Percentiles rank a stretch among this genome's conserved stretches.
These are phyloP conservation scores for Globisporangium spinosum DNA, from an alignment of 352 stramenopile species.

Conservation along the genomic window DNA sequence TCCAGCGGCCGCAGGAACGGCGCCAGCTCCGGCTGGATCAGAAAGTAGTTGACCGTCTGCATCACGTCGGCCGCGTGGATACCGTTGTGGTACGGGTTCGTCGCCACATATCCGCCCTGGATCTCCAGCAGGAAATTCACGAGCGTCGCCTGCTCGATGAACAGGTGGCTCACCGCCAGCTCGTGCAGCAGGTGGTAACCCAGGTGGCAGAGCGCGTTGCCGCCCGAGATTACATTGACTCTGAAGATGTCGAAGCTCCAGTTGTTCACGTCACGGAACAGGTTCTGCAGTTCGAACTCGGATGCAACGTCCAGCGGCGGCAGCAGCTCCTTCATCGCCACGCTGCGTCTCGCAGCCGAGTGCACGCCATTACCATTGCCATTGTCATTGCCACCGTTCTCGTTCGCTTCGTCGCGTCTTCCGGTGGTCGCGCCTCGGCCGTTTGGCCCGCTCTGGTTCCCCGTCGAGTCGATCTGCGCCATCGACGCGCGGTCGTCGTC, in stretches of 20 bases:
- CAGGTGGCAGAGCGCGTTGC: constrained; percentile 72
- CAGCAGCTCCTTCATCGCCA: constrained; percentile 66
- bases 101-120: constrained; percentile 72
- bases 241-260: constrained; percentile 84
- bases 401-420: neutral
- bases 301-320: constrained; percentile 50
- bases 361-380: neutral
- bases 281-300: constrained; percentile 67
- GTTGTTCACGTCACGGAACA: constrained; percentile 45
- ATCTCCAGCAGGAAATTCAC: constrained; percentile 82
- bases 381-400: constrained; percentile 15
- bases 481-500: constrained; percentile 24
- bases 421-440: constrained; percentile 15
- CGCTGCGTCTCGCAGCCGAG: constrained; percentile 19
- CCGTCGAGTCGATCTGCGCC: neutral
- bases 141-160: constrained; percentile 58
- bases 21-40: constrained; percentile 67
- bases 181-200: constrained; percentile 78
- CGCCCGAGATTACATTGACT: constrained; percentile 57
- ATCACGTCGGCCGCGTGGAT: constrained; percentile 90
- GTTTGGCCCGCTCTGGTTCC: neutral
- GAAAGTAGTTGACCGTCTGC: constrained; percentile 86
- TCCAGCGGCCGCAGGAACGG: constrained; percentile 75
- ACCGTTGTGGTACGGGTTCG: constrained; percentile 88
- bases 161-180: constrained; percentile 45